These are phyloP conservation scores for Toxicodendron radicans DNA, from an alignment of 345 rosid genomes.

Conservation along the genomic window DNA sequence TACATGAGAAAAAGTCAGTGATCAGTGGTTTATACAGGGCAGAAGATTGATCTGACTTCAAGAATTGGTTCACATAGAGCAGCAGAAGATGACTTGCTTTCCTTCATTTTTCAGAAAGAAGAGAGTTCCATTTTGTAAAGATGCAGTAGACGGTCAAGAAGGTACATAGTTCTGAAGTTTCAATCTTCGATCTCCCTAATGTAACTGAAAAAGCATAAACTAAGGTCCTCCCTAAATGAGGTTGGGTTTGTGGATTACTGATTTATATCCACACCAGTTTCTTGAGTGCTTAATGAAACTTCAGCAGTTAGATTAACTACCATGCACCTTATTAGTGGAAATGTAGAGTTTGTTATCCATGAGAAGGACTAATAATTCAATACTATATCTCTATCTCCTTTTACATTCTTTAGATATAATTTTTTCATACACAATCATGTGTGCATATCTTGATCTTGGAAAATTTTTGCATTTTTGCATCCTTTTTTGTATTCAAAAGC, in stretches of 20 bases:
- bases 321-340: not conserved
- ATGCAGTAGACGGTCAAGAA: constrained; percentile 37
- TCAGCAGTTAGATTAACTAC: not conserved
- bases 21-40: constrained; percentile 19
- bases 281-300: not conserved
- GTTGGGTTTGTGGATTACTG: constrained; percentile 1
- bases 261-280: not conserved
- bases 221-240: not conserved
- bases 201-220: not conserved
- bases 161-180: constrained; percentile 33
- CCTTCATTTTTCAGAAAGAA: constrained; percentile 31
- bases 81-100: constrained; percentile 44
- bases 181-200: not conserved
- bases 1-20: not conserved
- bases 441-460: not conserved
- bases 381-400: no score
- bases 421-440: not conserved
- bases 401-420: not conserved
- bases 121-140: constrained; percentile 21
- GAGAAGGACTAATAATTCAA: not conserved
- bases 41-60: constrained; percentile 11
- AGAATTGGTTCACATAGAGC: constrained; percentile 6
- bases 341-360: not conserved
- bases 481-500: constrained; percentile 4
- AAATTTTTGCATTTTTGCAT: not conserved